phyloP scores from a whole-genome alignment of 768 basidiomycete species.

The Kwoniella botswanensis region DNA sequence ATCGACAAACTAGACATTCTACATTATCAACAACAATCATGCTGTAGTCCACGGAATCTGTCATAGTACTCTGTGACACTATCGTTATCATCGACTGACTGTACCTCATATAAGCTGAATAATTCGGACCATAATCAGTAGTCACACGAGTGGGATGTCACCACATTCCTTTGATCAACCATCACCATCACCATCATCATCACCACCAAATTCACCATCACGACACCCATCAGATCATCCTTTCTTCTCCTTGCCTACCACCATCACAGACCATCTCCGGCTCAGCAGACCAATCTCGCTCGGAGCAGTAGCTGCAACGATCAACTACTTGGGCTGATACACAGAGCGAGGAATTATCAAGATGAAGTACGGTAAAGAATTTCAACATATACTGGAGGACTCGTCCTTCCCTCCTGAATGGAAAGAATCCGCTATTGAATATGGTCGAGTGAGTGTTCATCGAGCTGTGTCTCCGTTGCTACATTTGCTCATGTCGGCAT shows the following conservation, averaged over 20 bases:
- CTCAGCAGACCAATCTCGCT: too few relatives aligned
- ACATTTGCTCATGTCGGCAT: not conserved
- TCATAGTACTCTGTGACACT: too few relatives aligned
- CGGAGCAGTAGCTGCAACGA: too few relatives aligned
- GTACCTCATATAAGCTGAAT: too few relatives aligned
- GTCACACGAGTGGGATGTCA: not conserved
- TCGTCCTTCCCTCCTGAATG: conserved; percentile 75
- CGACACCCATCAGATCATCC: not conserved
- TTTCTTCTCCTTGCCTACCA: not conserved
- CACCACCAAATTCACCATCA: not conserved
- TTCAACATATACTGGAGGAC: conserved; percentile 57
- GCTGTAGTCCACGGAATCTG: too few relatives aligned
- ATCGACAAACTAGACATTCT: too few relatives aligned
- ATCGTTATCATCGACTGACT: too few relatives aligned
- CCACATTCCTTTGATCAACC: not conserved
- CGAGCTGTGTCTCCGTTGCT: not conserved
- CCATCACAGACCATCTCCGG: too few relatives aligned
- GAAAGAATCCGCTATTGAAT: conserved; percentile 78
- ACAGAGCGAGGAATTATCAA: not conserved
- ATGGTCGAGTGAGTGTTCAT: conserved; percentile 67
- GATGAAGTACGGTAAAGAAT: conserved; percentile 61
- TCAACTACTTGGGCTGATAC: too few relatives aligned
- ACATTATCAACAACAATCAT: too few relatives aligned
- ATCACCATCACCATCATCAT: not conserved
- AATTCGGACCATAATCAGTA: too few relatives aligned